These are phyloP conservation scores for Drechslerella dactyloides DNA, from an alignment of 2,329 filamentous ascomycete species.

Conservation along the genomic window DNA sequence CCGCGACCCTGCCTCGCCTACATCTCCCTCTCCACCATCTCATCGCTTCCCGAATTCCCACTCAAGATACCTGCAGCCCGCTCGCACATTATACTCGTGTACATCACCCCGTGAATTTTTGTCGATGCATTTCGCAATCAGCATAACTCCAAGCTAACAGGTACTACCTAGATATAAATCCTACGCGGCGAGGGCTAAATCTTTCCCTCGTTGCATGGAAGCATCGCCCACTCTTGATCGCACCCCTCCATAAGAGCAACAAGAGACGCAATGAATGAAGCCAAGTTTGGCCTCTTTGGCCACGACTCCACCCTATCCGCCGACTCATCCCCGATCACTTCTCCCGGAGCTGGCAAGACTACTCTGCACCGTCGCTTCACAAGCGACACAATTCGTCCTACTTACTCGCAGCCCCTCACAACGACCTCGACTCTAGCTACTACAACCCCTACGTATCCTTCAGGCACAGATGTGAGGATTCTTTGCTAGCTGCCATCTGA, in stretches of 20 bases:
- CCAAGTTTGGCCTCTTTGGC: conserved; percentile 43
- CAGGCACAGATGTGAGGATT: conserved; percentile 25
- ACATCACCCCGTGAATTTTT: too few relatives aligned
- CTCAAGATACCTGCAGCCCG: too few relatives aligned
- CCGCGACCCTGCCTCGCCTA: too few relatives aligned
- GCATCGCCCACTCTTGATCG: neutral
- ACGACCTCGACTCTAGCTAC: conserved; percentile 11
- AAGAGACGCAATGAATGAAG: conserved; percentile 30
- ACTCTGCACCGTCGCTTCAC: conserved; percentile 49
- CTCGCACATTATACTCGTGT: too few relatives aligned
- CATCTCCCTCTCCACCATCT: too few relatives aligned
- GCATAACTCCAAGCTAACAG: neutral
- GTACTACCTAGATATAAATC: neutral
- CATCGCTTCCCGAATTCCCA: too few relatives aligned
- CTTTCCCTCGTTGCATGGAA: too few relatives aligned
- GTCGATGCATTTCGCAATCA: too few relatives aligned
- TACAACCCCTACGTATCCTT: conserved; percentile 13
- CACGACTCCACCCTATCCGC: conserved; percentile 37
- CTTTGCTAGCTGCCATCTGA: neutral
- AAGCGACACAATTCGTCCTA: conserved; percentile 41
- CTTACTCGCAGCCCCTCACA: conserved; percentile 25
- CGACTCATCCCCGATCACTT: conserved; percentile 44
- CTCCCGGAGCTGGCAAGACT: conserved; percentile 37
- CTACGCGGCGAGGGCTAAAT: neutral
- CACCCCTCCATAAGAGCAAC: neutral